Percentiles rank a stretch among this genome's conserved stretches.
These are phyloP conservation scores for Arthrinium puccinioides DNA, from an alignment of 2,329 filamentous ascomycete genomes.

Conservation along the genomic window DNA sequence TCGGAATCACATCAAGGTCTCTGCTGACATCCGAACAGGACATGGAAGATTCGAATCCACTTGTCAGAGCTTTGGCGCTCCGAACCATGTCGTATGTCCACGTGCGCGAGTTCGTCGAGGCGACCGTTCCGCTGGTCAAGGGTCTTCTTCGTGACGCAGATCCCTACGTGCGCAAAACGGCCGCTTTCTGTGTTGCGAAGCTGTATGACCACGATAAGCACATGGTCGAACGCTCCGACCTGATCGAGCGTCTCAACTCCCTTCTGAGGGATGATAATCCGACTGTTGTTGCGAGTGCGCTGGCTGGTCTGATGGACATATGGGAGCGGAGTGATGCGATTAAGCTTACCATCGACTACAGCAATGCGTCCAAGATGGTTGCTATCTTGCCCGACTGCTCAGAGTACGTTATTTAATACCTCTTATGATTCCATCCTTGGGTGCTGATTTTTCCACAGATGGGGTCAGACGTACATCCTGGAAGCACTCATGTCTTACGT, in stretches of 20 bases:
- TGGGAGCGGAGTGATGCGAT: conserved; percentile 98
- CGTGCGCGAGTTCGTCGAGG: conserved; percentile 90
- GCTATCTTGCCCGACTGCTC: conserved; percentile 95
- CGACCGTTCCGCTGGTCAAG: conserved; percentile 79
- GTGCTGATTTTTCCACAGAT: conserved; percentile 55
- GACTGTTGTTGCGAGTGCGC: conserved; percentile 89
- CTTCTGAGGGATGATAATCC: conserved; percentile 94
- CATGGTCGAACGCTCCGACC: conserved; percentile 81
- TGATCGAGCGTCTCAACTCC: conserved; percentile 85
- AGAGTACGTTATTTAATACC: conserved; percentile 65
- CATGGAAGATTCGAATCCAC: conserved; percentile 85
- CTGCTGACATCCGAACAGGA: conserved; percentile 48
- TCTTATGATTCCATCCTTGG: neutral
- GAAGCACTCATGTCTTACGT: conserved; percentile 98
- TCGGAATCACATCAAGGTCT: neutral
- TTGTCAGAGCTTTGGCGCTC: conserved; percentile 85
- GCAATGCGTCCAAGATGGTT: conserved; percentile 95
- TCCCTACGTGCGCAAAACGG: conserved; percentile 95
- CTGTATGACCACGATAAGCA: conserved; percentile 92
- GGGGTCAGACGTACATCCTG: conserved; percentile 97
- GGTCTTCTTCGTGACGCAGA: conserved; percentile 77
- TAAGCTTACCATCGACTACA: conserved; percentile 95
- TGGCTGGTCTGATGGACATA: conserved; percentile 91
- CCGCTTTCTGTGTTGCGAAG: conserved; percentile 93
- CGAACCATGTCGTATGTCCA: conserved; percentile 97